phyloP scores from a whole-genome alignment of 768 basidiomycete genomes.

The Mycena maculata region DNA sequence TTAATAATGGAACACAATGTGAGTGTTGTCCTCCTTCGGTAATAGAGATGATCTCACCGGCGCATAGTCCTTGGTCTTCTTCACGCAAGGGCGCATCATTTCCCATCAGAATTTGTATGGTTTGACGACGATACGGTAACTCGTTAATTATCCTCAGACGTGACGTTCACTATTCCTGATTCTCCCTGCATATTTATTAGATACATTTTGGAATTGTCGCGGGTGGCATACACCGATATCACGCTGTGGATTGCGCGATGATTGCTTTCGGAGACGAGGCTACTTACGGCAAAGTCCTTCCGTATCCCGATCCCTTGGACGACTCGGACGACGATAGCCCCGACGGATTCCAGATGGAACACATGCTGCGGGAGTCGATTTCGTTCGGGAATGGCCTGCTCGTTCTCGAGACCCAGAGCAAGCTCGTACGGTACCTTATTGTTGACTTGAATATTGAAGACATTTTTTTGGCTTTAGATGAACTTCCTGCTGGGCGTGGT shows the following conservation, averaged over 20 bases:
- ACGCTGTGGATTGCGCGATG: slow-evolving; percentile 17
- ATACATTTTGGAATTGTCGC: slow-evolving; percentile 15
- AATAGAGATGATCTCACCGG: background rate
- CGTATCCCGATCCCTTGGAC: slow-evolving; percentile 15
- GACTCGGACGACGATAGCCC: slow-evolving; percentile 8
- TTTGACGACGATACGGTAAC: slow-evolving; percentile 19
- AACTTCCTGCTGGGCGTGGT: slow-evolving; percentile 14
- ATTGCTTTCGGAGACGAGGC: slow-evolving; percentile 9
- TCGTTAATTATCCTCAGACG: background rate
- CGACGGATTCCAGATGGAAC: slow-evolving; percentile 7
- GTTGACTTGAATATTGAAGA: background rate
- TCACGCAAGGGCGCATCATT: slow-evolving; percentile 11
- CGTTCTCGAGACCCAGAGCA: slow-evolving; percentile 10
- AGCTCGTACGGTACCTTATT: slow-evolving; percentile 1
- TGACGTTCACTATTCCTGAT: too few species aligned
- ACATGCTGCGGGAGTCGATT: slow-evolving; percentile 6
- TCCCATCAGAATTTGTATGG: slow-evolving; percentile 13
- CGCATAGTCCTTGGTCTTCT: slow-evolving; percentile 20
- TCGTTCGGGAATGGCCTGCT: slow-evolving; percentile 14
- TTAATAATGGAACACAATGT: slow-evolving; percentile 26
- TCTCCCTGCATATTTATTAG: background rate
- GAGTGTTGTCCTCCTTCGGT: background rate
- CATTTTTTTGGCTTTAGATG: background rate
- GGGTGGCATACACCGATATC: slow-evolving; percentile 5
- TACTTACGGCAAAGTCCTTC: slow-evolving; percentile 20